Base-by-base conservation (phyloP, 192 early-diverging fungal species). In the Podila verticillata region DNA sequence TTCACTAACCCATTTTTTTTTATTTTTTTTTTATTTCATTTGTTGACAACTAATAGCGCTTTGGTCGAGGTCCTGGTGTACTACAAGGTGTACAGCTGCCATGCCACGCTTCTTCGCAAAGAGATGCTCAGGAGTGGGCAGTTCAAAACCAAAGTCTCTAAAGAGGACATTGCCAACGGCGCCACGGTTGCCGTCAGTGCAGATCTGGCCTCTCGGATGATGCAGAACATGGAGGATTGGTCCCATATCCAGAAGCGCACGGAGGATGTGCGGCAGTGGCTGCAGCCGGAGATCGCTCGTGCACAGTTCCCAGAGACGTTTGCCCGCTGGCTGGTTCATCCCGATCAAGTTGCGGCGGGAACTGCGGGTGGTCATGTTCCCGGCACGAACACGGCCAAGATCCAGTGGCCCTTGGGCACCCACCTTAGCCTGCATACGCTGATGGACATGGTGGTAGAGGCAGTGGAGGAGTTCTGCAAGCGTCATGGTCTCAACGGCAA, bases 151-250 rank as follows among this genome's bases (percentile, higher is more conserved):
- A 36, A 56, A 26, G 44, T 34, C 0, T 26, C 47, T 9, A 65
- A 61, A 28, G 62, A 58, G 0, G 68, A 70, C 17, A 36, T 57
- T 60, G 67, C 60, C 12, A 56, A 49, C 47, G 44, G 36, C 3
- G 19, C 74, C 9, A 79, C 65, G 20, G 69, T 72, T 13, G 49
- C 69, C 0, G 66, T 80, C 6, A n/a, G 69, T 26, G 63, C 54
- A 34, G 70, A 80, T 5, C 56, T 80, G 51, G 77, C 68, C 0
- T 34, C 34, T 13, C 77, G 77, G 4, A 63, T 80, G 77, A 60
- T 80, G 56, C 69, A 80, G 32, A 72, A 80, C 28, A 58, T 66
- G 22, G 77, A 80, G 20, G 77, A 80, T 32, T 80, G 77, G 77
- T 47, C 63, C 3, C 77, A 80, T 44, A 72, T 80, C 22, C 77